Evolutionary conservation across 768 basidiomycete species (phyloP).

Genomic region (Piloderma croceum): DNA sequence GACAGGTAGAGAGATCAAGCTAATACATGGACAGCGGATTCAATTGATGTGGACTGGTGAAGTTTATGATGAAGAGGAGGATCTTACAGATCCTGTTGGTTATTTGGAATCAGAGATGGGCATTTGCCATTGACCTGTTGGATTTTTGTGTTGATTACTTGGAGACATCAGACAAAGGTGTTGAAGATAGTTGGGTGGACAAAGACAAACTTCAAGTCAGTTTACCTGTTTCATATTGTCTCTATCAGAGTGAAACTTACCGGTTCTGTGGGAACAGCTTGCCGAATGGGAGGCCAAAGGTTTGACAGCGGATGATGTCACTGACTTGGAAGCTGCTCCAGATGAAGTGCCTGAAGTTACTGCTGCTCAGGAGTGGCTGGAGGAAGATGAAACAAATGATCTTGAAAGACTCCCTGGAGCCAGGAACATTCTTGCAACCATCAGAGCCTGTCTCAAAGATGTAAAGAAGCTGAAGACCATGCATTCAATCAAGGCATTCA

Average conservation of each 20-base stretch:
- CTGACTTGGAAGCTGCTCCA: background rate
- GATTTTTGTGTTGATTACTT: too few relatives aligned
- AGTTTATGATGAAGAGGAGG: background rate
- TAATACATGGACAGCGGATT: too few relatives aligned
- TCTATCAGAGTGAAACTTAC: background rate
- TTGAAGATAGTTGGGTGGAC: background rate
- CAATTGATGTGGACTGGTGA: background rate
- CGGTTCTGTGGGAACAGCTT: background rate
- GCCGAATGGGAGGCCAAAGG: background rate
- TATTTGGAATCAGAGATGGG: background rate
- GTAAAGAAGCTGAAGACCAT: conserved; percentile 1
- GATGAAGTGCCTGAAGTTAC: background rate
- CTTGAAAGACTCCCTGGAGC: too few relatives aligned
- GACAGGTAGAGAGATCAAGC: background rate
- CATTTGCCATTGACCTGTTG: background rate
- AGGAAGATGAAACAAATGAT: background rate
- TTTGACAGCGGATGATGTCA: background rate
- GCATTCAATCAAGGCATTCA: background rate
- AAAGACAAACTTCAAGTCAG: background rate
- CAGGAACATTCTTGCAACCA: background rate
- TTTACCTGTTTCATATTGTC: background rate
- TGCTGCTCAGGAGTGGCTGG: background rate
- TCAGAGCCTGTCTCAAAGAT: background rate
- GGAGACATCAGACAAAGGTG: too few relatives aligned
- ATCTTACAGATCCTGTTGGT: background rate